Evolutionary conservation across 441 rosid species (phyloP), one percentile per base, ranked within the genome.

Genomic region (Gossypium aridum): DNA sequence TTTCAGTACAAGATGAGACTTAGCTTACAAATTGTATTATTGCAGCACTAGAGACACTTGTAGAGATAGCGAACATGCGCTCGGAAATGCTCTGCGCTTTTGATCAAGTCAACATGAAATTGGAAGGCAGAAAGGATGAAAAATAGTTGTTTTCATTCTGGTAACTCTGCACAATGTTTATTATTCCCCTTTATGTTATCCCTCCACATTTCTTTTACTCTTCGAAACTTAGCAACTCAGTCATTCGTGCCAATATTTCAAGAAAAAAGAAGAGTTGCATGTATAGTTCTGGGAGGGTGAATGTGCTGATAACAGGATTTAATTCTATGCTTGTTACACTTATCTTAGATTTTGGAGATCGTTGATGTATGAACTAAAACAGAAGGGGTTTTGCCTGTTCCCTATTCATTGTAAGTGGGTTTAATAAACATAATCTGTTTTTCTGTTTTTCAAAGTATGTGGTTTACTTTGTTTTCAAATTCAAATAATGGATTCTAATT

Each of bases 61-160:
- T 92, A 61, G 94, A 91, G 81, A 85, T 92, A 78, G 98, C 97
- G 69, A 96, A 93, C 75, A 57, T 72, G 63, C 92, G 89, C n/a
- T 80, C 94, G 26, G 74, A 84, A 2, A 84, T 93, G 84, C 81
- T 89, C 34, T 82, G 89, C 68, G 78, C 89, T 28, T 88, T 77
- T 78, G 85, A 88, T 73, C 77, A 54, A 76, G 72, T 89, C 76
- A 64, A 75, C 67, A 76, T 79, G 70, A 78, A 84, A 43, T 20
- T 79, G 76, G 76, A 75, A 64, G 81, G 55, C 77, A 19, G 79
- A 53, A 70, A 77, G 74, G 63, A 73, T 34, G 57, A 74, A 56
- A 72, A 75, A 56, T 26, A 39, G 19, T 23, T 22, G 34, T 19
- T 8, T 75, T 79, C 60, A 62, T 78, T 75, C 57, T 67, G 79